phyloP scores from a whole-genome alignment of 495 filamentous ascomycete species.

The Aspergillus kassunensis region DNA sequence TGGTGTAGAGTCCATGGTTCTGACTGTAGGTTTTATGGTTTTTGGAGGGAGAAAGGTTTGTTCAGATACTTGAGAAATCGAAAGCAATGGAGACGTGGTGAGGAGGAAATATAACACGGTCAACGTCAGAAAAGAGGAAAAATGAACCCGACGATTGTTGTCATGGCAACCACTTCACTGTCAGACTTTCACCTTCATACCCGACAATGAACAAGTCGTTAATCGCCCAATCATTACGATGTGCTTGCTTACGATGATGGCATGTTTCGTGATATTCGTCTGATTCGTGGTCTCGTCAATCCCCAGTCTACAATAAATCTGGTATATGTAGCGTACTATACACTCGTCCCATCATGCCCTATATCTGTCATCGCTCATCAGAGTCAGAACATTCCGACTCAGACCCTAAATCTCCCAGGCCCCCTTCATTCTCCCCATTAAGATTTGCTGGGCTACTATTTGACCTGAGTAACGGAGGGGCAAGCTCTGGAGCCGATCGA shows the following conservation, averaged over 20 bases:
- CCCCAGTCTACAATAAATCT: neutral
- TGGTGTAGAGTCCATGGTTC: constrained; percentile 37
- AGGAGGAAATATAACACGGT: constrained; percentile 4
- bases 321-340: neutral
- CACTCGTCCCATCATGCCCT: too few relatives aligned
- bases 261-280: constrained; percentile 4
- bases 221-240: too few relatives aligned
- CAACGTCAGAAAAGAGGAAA: constrained; percentile 15
- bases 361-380: neutral
- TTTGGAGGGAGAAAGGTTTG: neutral
- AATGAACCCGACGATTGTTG: constrained; percentile 43
- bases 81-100: constrained; percentile 1
- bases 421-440: constrained; percentile 16
- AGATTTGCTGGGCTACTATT: constrained; percentile 42
- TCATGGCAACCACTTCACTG: constrained; percentile 32
- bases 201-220: constrained; percentile 1
- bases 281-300: constrained; percentile 5
- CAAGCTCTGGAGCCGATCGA: constrained; percentile 21
- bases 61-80: neutral
- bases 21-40: neutral
- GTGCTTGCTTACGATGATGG: too few relatives aligned
- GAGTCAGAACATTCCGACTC: constrained; percentile 4
- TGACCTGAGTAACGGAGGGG: constrained; percentile 26
- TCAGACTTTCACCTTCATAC: too few relatives aligned
- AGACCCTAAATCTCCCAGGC: constrained; percentile 12